Percentiles rank a stretch among this genome's conserved stretches.
Conservation (phyloP, 345 rosid species). For the Aegle marmelos region DNA sequence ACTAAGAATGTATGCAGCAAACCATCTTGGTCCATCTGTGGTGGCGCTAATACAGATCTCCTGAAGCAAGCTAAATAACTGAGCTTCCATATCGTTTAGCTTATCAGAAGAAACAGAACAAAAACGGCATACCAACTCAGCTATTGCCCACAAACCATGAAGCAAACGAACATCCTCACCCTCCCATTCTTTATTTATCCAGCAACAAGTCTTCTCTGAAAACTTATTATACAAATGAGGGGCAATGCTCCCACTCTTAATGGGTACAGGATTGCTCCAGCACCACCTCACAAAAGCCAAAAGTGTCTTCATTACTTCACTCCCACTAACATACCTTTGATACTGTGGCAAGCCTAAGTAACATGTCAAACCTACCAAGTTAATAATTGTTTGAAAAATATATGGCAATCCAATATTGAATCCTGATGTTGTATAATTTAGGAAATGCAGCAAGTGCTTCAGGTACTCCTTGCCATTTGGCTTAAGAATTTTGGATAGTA, state of each 20-base stretch:
- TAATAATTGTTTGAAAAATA: constrained; percentile 44
- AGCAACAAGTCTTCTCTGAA: constrained; percentile 63
- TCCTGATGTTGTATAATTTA: constrained; percentile 38
- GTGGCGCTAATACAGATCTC: constrained; percentile 51
- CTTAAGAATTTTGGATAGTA: constrained; percentile 48
- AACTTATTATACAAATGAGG: constrained; percentile 39
- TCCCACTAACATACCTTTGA: constrained; percentile 31
- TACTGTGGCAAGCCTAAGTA: constrained; percentile 58
- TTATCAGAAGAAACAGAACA: constrained; percentile 25
- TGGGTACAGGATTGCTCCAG: constrained; percentile 35
- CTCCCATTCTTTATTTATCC: constrained; percentile 68
- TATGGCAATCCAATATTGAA: constrained; percentile 41
- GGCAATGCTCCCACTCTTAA: constrained; percentile 44
- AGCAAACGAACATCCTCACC: constrained; percentile 60
- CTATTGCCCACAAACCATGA: constrained; percentile 63
- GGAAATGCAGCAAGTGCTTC: constrained; percentile 39
- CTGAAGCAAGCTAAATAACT: constrained; percentile 42
- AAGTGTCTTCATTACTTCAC: constrained; percentile 41
- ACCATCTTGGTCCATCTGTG: constrained; percentile 76
- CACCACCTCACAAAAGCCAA: constrained; percentile 47
- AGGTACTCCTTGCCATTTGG: constrained; percentile 43
- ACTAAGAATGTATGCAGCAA: constrained; percentile 64
- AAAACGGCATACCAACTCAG: constrained; percentile 50
- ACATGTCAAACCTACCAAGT: constrained; percentile 62
- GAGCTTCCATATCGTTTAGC: constrained; percentile 34